Evolutionary conservation across 1,284 basidiomycete species (phyloP), one percentile per base, ranked within the genome.

Genomic region (Fistulinella cinereoalba): DNA sequence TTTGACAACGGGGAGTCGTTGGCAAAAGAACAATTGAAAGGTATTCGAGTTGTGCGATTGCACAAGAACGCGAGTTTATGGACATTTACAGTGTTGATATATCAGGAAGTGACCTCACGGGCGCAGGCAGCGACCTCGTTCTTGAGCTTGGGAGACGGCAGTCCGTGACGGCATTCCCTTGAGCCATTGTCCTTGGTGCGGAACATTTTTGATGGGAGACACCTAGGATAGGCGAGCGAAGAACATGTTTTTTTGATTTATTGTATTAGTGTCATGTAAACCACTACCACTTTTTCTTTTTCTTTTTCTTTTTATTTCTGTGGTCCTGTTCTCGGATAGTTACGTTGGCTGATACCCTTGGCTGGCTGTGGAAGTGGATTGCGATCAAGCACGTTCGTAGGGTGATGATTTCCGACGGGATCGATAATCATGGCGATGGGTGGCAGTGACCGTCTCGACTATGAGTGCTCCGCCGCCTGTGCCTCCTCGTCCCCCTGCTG

Each of bases 1-100:
- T 95, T 96, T 66, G 92, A 93, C 56, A 79, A 82, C 49, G 82
- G 83, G 1, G 52, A 80, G 43, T 71, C 77, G n/a, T 58, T 85
- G 47, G 72, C 76, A 16, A 88, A 86, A 57, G 86, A 87, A 56
- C 71, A 81, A 46, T 64, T 88, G 41, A 88, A 88, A 76, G 71
- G 79, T 44, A 34, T 15, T 43, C 18, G 2, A 1, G 9, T 33
- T 29, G 28, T 6, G 28, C 12, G 6, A 15, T 3, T 29, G 2
- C 11, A 7, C 32, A 10, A 16, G 3, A 13, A 31, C 29, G 29
- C 4, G 8, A 4, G 34, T 23, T 36, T 19, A 43, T 15, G 18
- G 7, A 21, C 3, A 5, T 23, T 6, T 7, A 49, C 52, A 63
- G 61, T 50, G 33, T 37, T 67, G 40, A 64, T 64, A 52, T 64